Percentiles rank a stretch among this genome's conserved stretches.
phyloP scores from a whole-genome alignment of 176 grass and related monocot genomes.

The Carex parvula region DNA sequence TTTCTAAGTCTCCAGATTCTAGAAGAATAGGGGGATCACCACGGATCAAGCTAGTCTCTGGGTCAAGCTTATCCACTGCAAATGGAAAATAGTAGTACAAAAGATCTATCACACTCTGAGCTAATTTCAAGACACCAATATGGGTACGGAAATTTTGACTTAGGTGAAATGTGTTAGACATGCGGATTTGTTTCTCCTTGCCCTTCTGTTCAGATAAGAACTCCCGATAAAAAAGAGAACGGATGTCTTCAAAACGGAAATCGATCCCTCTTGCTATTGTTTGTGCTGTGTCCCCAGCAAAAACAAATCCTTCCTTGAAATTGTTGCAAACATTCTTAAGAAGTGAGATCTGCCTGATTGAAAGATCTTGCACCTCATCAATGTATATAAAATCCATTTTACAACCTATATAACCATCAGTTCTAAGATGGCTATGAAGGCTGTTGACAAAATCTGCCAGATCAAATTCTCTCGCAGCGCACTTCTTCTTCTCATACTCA shows the following conservation, averaged over 20 bases:
- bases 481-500: conserved; percentile 62
- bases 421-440: conserved; percentile 37
- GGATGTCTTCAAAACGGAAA: conserved; percentile 76
- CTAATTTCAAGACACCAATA: conserved; percentile 61
- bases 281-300: conserved; percentile 83
- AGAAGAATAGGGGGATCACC: conserved; percentile 73
- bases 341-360: conserved; percentile 57
- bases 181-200: conserved; percentile 25
- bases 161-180: conserved; percentile 62
- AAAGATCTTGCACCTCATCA: conserved; percentile 90
- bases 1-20: conserved; percentile 54
- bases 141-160: conserved; percentile 80
- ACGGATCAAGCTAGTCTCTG: conserved; percentile 63
- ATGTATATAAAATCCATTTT: conserved; percentile 70
- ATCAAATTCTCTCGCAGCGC: conserved; percentile 55
- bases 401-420: conserved; percentile 39
- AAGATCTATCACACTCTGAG: conserved; percentile 69
- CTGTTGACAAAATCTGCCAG: conserved; percentile 69
- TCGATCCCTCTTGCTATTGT: conserved; percentile 81
- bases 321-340: conserved; percentile 72
- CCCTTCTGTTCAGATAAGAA: conserved; percentile 46
- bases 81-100: conserved; percentile 71
- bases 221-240: conserved; percentile 59
- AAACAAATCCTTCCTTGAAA: conserved; percentile 71
- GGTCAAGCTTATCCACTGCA: conserved; percentile 61